Evolutionary conservation across 2,329 filamentous ascomycete species (phyloP).

Genomic region (Exophiala phaeomuriformis): DNA sequence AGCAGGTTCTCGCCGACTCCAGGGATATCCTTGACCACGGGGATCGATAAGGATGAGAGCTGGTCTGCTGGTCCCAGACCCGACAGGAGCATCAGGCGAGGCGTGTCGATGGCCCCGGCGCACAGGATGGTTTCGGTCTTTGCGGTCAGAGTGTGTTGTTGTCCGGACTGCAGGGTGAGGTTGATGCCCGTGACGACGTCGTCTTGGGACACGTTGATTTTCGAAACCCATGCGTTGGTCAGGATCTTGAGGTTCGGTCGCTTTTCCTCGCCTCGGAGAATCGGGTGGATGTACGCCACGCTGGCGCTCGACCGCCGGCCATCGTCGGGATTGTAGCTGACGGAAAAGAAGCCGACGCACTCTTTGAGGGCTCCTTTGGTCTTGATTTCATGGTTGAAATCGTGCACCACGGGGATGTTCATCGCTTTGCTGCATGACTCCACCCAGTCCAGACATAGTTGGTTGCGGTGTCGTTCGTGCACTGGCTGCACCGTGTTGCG

Average conservation of each 20-base stretch:
- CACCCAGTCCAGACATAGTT: conserved; percentile 88
- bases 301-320: conserved; percentile 77
- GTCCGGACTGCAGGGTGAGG: conserved; percentile 56
- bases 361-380: conserved; percentile 63
- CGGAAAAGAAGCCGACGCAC: conserved; percentile 82
- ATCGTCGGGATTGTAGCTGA: conserved; percentile 85
- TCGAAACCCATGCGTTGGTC: conserved; percentile 81
- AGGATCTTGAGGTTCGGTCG: conserved; percentile 77
- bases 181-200: conserved; percentile 68
- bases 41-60: conserved; percentile 46
- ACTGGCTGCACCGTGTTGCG: conserved; percentile 88
- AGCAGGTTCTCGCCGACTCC: conserved; percentile 59
- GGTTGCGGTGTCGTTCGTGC: conserved; percentile 75
- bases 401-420: conserved; percentile 69
- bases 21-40: conserved; percentile 53
- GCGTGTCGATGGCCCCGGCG: conserved; percentile 75
- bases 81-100: conserved; percentile 55
- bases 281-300: conserved; percentile 88
- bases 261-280: conserved; percentile 73
- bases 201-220: conserved; percentile 57
- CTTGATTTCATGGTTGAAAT: conserved; percentile 82
- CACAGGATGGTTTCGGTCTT: conserved; percentile 71
- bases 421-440: conserved; percentile 69
- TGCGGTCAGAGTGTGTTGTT: conserved; percentile 50
- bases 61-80: conserved; percentile 47